These are phyloP conservation scores for Pyrus pyrifolia DNA, from an alignment of 306 rosid species.

Conservation along the genomic window DNA sequence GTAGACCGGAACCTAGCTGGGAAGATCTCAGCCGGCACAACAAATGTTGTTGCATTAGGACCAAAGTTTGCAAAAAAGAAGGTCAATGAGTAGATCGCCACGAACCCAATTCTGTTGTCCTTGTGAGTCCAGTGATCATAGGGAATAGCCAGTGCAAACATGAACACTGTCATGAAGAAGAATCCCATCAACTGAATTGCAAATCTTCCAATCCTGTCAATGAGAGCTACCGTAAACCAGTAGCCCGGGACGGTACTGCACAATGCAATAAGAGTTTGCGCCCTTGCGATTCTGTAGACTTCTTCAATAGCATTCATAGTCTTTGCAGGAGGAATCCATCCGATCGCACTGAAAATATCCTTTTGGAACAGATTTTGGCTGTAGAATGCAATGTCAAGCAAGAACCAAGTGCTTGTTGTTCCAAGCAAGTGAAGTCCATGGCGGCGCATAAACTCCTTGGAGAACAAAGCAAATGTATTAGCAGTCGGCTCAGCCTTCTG, in stretches of 20 bases:
- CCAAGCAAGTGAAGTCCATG: conserved; percentile 70
- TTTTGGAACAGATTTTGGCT: conserved; percentile 72
- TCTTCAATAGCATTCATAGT: conserved; percentile 67
- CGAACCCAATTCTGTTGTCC: conserved; percentile 53
- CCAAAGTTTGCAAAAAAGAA: conserved; percentile 80
- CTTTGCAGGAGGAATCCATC: conserved; percentile 64
- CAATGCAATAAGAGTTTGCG: conserved; percentile 68
- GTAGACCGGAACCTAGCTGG: conserved; percentile 65
- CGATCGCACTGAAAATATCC: conserved; percentile 64
- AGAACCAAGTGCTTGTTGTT: conserved; percentile 64
- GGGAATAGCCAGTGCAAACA: conserved; percentile 76
- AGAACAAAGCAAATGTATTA: conserved; percentile 40
- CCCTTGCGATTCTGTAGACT: conserved; percentile 51
- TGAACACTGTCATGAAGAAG: conserved; percentile 75
- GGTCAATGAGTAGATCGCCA: conserved; percentile 47
- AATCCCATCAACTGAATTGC: conserved; percentile 66
- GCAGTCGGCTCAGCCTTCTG: background rate
- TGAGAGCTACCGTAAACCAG: conserved; percentile 65
- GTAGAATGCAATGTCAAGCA: conserved; percentile 66
- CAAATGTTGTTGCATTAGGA: conserved; percentile 75
- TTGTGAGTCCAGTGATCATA: conserved; percentile 59
- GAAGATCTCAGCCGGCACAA: conserved; percentile 76
- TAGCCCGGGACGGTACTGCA: conserved; percentile 81
- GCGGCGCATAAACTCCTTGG: conserved; percentile 42
- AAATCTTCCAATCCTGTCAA: conserved; percentile 67